Conservation (phyloP, 495 filamentous ascomycete genomes). For the Ascobolus immersus region DNA sequence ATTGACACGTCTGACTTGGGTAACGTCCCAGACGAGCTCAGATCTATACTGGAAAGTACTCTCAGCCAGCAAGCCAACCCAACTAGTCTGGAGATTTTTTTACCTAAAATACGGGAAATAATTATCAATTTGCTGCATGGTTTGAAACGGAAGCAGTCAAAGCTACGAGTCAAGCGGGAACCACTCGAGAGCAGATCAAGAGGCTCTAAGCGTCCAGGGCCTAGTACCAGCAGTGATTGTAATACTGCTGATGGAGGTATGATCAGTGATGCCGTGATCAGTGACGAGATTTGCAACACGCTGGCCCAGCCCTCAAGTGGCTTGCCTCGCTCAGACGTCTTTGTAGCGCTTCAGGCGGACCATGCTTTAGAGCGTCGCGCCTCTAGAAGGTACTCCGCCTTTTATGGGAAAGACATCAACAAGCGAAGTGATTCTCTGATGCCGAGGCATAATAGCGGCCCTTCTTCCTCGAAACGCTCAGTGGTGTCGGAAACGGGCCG, state of each 20-base stretch:
- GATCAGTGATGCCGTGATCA: slow-evolving; percentile 36
- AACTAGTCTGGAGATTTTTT: slow-evolving; percentile 69
- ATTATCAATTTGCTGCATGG: slow-evolving; percentile 94
- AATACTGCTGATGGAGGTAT: slow-evolving; percentile 26
- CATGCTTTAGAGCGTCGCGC: slow-evolving; percentile 83
- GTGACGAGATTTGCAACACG: slow-evolving; percentile 17
- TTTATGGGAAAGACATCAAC: too few relatives aligned
- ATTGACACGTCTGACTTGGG: slow-evolving; percentile 84
- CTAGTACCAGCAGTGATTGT: slow-evolving; percentile 16
- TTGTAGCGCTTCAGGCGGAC: slow-evolving; percentile 71
- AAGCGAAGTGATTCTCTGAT: too few relatives aligned
- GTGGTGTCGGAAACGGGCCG: too few relatives aligned
- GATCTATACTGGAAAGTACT: slow-evolving; percentile 79
- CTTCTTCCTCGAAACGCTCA: too few relatives aligned
- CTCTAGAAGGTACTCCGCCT: slow-evolving; percentile 75
- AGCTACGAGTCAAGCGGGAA: slow-evolving; percentile 53
- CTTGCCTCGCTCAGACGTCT: slow-evolving; percentile 39
- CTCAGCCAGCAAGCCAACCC: slow-evolving; percentile 87
- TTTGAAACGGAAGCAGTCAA: slow-evolving; percentile 84
- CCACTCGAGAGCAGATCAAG: slow-evolving; percentile 24
- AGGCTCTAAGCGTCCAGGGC: not conserved
- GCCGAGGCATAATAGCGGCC: too few relatives aligned
- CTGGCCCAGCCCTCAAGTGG: too few relatives aligned
- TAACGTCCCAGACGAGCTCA: slow-evolving; percentile 74
- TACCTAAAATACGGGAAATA: slow-evolving; percentile 85